phyloP scores from a whole-genome alignment of 2,329 filamentous ascomycete genomes.

The Chaetothyriales sp. region DNA sequence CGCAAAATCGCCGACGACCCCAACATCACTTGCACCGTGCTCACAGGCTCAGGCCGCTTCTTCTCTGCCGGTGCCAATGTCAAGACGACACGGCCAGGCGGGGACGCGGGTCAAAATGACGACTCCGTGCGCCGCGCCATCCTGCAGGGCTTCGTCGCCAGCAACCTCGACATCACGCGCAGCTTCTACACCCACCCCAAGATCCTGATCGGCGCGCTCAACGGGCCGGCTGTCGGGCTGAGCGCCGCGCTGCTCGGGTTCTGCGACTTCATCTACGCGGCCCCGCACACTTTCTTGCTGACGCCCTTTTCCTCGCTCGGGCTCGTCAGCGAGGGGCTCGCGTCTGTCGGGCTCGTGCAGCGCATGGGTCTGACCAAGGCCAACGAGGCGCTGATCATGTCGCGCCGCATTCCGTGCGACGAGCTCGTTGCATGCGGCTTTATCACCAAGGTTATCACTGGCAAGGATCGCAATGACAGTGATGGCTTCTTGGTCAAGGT shows the following conservation, averaged over 20 bases:
- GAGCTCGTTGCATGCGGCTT: slow-evolving; percentile 68
- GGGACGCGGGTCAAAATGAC: slow-evolving; percentile 28
- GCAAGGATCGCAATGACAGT: slow-evolving; percentile 46
- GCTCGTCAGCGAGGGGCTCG: slow-evolving; percentile 76
- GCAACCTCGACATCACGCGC: slow-evolving; percentile 80
- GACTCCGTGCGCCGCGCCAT: slow-evolving; percentile 39
- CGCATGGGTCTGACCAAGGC: slow-evolving; percentile 68
- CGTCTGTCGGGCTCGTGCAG: slow-evolving; percentile 63
- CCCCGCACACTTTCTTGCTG: slow-evolving; percentile 68
- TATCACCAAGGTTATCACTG: slow-evolving; percentile 67
- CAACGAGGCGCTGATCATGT: slow-evolving; percentile 89
- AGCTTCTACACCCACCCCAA: slow-evolving; percentile 91
- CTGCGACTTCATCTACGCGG: slow-evolving; percentile 84
- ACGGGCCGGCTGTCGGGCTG: slow-evolving; percentile 81
- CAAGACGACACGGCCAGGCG: slow-evolving; percentile 37
- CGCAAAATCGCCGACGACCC: slow-evolving; percentile 64
- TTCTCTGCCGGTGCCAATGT: slow-evolving; percentile 90
- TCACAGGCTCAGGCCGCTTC: slow-evolving; percentile 65
- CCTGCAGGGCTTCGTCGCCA: slow-evolving; percentile 60
- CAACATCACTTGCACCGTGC: slow-evolving; percentile 70
- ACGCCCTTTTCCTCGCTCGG: slow-evolving; percentile 86
- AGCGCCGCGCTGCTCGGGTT: slow-evolving; percentile 70
- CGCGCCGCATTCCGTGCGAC: slow-evolving; percentile 56
- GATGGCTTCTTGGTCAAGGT: slow-evolving; percentile 59
- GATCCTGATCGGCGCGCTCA: slow-evolving; percentile 79